phyloP scores from a whole-genome alignment of 305 asterid genomes.

The Lippia alba region DNA sequence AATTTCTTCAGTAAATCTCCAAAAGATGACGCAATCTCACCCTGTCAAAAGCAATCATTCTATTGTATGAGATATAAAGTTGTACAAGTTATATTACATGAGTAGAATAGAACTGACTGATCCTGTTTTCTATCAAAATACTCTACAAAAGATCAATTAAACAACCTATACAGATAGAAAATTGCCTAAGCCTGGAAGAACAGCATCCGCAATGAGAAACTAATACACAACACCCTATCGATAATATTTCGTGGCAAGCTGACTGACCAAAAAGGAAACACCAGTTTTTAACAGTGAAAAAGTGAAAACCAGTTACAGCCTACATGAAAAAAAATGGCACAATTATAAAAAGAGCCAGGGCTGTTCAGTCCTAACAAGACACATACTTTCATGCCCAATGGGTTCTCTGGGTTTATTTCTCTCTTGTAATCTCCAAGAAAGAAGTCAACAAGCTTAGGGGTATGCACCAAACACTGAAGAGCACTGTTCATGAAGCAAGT shows the following conservation, averaged over 20 bases:
- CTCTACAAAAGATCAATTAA: constrained; percentile 24
- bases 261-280: too few relatives aligned
- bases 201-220: too few relatives aligned
- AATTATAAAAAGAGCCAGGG: constrained; percentile 30
- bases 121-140: constrained; percentile 25
- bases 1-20: constrained; percentile 91
- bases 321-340: constrained; percentile 18
- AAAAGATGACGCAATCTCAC: constrained; percentile 94
- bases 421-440: constrained; percentile 91
- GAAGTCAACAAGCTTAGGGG: constrained; percentile 94
- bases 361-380: constrained; percentile 20
- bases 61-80: constrained; percentile 36
- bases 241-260: too few relatives aligned
- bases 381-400: constrained; percentile 95
- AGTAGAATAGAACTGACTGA: constrained; percentile 17
- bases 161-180: constrained; percentile 28
- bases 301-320: constrained; percentile 25
- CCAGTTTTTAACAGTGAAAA: constrained; percentile 2
- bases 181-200: constrained; percentile 17
- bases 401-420: constrained; percentile 85
- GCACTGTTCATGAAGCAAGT: constrained; percentile 98
- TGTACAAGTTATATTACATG: constrained; percentile 21
- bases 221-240: too few relatives aligned
- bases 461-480: constrained; percentile 91
- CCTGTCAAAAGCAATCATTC: constrained; percentile 52